Percentiles rank a stretch among this genome's conserved stretches.
Conservation (phyloP, 2,329 filamentous ascomycete species). For the Colletotrichum sp. region DNA sequence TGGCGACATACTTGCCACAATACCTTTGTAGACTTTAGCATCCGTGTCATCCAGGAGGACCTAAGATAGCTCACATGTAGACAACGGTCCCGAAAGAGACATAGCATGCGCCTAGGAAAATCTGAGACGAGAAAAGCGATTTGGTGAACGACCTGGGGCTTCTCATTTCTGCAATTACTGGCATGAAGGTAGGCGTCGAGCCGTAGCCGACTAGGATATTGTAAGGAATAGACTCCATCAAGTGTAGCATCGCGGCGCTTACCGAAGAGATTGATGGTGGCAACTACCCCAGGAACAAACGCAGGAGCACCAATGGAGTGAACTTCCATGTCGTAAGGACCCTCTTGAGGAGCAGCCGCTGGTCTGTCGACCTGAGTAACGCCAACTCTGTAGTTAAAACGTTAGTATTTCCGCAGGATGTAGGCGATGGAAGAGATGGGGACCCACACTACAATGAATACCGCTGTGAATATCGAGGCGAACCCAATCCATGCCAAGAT, state of each 20-base stretch:
- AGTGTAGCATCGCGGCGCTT: background rate
- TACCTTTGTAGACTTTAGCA: background rate
- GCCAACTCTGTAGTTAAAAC: conserved; percentile 21
- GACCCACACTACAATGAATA: conserved; percentile 32
- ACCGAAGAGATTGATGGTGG: conserved; percentile 28
- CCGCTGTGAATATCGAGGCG: conserved; percentile 52
- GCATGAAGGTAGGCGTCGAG: background rate
- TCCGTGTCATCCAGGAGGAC: background rate
- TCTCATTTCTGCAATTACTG: background rate
- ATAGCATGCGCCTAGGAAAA: background rate
- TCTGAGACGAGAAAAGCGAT: background rate
- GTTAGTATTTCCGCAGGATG: background rate
- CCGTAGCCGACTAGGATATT: background rate
- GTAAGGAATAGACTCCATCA: background rate
- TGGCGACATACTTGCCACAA: conserved; percentile 63
- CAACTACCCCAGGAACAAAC: conserved; percentile 27
- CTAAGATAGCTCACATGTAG: background rate
- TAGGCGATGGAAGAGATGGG: background rate
- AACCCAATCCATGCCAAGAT: conserved; percentile 63
- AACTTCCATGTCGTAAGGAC: conserved; percentile 25
- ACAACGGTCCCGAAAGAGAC: background rate
- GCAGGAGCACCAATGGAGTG: conserved; percentile 22
- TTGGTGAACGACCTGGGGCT: background rate
- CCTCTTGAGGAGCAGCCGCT: conserved; percentile 23
- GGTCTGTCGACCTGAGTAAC: conserved; percentile 25